Evolutionary conservation across 179 eudicot species (phyloP), one percentile per base, ranked within the genome.

Genomic region (Beta macrorhiza): DNA sequence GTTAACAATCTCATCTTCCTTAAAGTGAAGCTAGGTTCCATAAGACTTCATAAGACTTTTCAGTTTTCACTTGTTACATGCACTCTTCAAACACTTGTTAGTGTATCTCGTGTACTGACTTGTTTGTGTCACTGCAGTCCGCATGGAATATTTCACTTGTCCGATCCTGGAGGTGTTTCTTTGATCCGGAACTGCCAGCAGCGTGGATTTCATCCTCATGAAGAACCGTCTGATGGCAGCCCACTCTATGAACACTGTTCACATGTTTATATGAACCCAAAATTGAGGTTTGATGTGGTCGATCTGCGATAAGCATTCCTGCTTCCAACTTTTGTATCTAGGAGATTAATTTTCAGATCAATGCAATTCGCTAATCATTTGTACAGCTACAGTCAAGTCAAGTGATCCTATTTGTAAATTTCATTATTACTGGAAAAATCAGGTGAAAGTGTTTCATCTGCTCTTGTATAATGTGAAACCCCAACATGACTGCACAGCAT

Each of bases 131-230:
- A 44, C 57, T 82, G 86, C 94, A 96, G 98, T 79, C 93, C 96
- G 22, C 96, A 96, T 75, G 99, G 99, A 75, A 96, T 94, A 80
- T 94, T 96, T 83, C 99, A 96, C 90, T 86, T 96, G 74, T 96
- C 99, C 0, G 99, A 96, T 76, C 99, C 99, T 8, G 87, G 94
- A 58, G 99, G 99, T 10, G 90, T 96, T 55, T 86, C 93, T n/a
- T 90, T 96, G 55, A 94, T 96, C 80, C 91, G 96, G 70, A 91
- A 90, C 25, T 96, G 98, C 70, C 88, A 92, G 25, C 90, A 94
- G 81, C 98, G 98, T 44, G 97, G 97, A 70, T 96, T 96, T 83
- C 98, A 96, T 89, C 99, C 99, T n/a, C 99, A 96, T 8, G 99
- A 96, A 83, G 99, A 94, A 83, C 90, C 97, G 9, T 91, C 91